Conservation (phyloP, 2,329 filamentous ascomycete species). For the Claviceps cyperi region DNA sequence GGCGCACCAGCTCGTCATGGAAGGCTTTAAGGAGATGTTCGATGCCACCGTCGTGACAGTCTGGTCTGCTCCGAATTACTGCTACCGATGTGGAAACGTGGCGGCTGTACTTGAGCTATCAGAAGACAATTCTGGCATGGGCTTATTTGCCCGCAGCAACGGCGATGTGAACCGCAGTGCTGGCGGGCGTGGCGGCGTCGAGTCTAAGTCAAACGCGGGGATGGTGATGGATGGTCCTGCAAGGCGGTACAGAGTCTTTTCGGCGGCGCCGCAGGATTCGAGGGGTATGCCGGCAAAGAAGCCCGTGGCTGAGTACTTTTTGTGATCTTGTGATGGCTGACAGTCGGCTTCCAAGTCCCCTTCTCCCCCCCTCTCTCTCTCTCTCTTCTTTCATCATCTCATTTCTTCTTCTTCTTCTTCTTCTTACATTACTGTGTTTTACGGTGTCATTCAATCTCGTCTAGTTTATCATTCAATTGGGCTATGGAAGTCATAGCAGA, state of each 20-base stretch:
- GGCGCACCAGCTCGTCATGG: slow-evolving; percentile 96
- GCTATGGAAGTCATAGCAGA: too few relatives aligned
- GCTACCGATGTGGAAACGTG: slow-evolving; percentile 90
- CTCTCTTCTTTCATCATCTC: neutral
- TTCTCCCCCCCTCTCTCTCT: neutral
- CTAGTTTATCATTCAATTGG: too few relatives aligned
- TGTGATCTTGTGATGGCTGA: slow-evolving; percentile 28
- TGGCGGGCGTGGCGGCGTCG: slow-evolving; percentile 33
- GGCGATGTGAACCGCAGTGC: slow-evolving; percentile 51
- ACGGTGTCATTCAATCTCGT: too few relatives aligned
- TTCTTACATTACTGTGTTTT: too few relatives aligned
- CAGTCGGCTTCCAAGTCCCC: neutral
- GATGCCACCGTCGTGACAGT: slow-evolving; percentile 91
- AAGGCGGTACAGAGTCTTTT: slow-evolving; percentile 84
- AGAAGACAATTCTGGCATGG: slow-evolving; percentile 67
- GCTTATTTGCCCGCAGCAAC: slow-evolving; percentile 54
- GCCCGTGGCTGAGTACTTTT: slow-evolving; percentile 91
- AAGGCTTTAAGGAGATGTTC: slow-evolving; percentile 99
- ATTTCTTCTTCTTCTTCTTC: too few relatives aligned
- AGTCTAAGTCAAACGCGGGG: slow-evolving; percentile 31
- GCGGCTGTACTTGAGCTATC: slow-evolving; percentile 86
- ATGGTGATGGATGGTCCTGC: slow-evolving; percentile 53
- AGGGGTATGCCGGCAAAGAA: slow-evolving; percentile 98
- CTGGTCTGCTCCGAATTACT: slow-evolving; percentile 97
- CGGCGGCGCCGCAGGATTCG: slow-evolving; percentile 89